These are phyloP conservation scores for Metarhizium brunneum DNA, from an alignment of 2,329 filamentous ascomycete genomes.

Conservation along the genomic window DNA sequence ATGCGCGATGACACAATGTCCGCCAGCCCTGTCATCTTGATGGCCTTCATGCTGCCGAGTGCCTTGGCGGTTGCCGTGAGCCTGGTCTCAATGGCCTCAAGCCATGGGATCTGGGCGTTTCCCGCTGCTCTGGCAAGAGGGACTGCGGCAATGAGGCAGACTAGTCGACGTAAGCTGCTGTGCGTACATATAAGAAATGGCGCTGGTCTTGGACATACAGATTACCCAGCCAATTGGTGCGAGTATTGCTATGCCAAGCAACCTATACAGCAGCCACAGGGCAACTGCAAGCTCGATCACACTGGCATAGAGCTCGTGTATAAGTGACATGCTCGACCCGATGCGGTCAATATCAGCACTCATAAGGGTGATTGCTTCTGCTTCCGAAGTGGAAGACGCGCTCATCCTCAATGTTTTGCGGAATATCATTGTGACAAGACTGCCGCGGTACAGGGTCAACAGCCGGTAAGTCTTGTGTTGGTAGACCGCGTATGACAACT, in stretches of 20 bases:
- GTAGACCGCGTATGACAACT: neutral
- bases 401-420: conserved; percentile 26
- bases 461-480: conserved; percentile 24
- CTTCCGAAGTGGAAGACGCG: conserved; percentile 18
- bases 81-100: conserved; percentile 16
- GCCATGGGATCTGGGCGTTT: conserved; percentile 14
- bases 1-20: conserved; percentile 16
- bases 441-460: conserved; percentile 23
- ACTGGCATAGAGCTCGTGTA: conserved; percentile 26
- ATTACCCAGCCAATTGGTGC: conserved; percentile 13
- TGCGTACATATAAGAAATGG: neutral
- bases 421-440: conserved; percentile 36
- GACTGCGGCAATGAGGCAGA: conserved; percentile 9
- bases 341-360: conserved; percentile 29
- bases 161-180: neutral
- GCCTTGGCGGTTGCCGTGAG: neutral
- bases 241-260: conserved; percentile 11
- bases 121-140: conserved; percentile 12
- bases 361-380: conserved; percentile 31
- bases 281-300: conserved; percentile 24
- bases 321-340: conserved; percentile 8
- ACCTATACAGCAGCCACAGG: conserved; percentile 21
- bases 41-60: neutral
- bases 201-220: conserved; percentile 4
- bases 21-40: neutral